Evolutionary conservation across 148 eudicot species (phyloP).

Genomic region (Chenopodium berlandieri): DNA sequence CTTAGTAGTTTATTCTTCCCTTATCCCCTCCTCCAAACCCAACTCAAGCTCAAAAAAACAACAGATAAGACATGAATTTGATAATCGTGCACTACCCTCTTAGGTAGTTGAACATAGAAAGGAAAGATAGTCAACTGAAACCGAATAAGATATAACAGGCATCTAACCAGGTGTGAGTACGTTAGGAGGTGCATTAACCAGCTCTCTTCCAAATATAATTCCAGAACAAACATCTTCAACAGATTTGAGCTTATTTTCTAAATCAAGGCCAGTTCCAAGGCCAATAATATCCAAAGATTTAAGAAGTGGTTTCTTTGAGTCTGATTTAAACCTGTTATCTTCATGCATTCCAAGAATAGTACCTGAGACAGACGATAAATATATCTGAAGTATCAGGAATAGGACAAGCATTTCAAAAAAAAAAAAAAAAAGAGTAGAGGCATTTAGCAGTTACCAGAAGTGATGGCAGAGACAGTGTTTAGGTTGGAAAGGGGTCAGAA

Average conservation of each 20-base stretch:
- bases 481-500: conserved; percentile 55
- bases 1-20: neutral
- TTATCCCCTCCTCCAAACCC: neutral
- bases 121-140: neutral
- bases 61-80: neutral
- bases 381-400: neutral
- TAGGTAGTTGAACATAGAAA: conserved; percentile 3
- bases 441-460: conserved; percentile 47
- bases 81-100: neutral
- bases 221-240: conserved; percentile 69
- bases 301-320: conserved; percentile 66
- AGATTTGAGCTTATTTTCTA: conserved; percentile 76
- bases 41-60: neutral
- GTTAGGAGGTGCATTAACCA: conserved; percentile 95
- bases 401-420: neutral
- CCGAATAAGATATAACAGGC: neutral
- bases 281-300: conserved; percentile 88
- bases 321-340: conserved; percentile 85
- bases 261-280: conserved; percentile 77
- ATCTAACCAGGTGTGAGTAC: conserved; percentile 92
- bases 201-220: conserved; percentile 79
- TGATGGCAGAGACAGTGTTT: conserved; percentile 65
- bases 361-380: conserved; percentile 36
- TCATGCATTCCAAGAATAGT: conserved; percentile 69
- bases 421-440: neutral